Conservation (phyloP, 2,329 filamentous ascomycete genomes). For the Alternaria ethzedia region DNA sequence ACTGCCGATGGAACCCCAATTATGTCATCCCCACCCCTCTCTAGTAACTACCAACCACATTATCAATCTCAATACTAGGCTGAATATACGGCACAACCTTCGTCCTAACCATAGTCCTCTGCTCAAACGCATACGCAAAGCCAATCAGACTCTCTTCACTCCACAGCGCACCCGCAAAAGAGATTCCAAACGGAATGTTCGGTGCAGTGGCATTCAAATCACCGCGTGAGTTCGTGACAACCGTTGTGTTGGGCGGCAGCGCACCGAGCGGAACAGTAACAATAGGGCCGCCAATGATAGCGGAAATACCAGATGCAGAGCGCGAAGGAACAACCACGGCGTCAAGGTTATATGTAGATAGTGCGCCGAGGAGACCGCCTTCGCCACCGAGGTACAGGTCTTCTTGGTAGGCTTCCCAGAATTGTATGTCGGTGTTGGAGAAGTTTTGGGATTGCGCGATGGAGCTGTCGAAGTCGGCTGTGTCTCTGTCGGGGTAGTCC, state of each 20-base stretch:
- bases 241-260: slow-evolving; percentile 57
- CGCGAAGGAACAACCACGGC: slow-evolving; percentile 67
- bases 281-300: slow-evolving; percentile 65
- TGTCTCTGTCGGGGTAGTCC: slow-evolving; percentile 68
- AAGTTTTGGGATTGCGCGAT: slow-evolving; percentile 55
- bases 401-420: slow-evolving; percentile 64
- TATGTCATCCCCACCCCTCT: fast-evolving
- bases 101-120: slow-evolving; percentile 59
- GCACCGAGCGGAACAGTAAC: slow-evolving; percentile 69
- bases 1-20: no score
- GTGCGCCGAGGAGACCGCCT: slow-evolving; percentile 66
- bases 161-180: slow-evolving; percentile 67
- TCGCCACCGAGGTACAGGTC: slow-evolving; percentile 62
- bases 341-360: slow-evolving; percentile 63
- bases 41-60: slow-evolving; percentile 47
- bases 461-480: slow-evolving; percentile 61
- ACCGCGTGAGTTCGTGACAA: slow-evolving; percentile 55
- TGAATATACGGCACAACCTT: slow-evolving; percentile 57
- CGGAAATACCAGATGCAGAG: slow-evolving; percentile 57
- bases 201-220: slow-evolving; percentile 62
- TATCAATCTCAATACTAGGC: slow-evolving; percentile 56
- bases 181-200: slow-evolving; percentile 66
- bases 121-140: slow-evolving; percentile 73
- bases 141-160: slow-evolving; percentile 68
- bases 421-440: slow-evolving; percentile 63